Evolutionary conservation across 768 basidiomycete genomes (phyloP), one percentile per base, ranked within the genome.

Genomic region (Cystoderma amianthinum): DNA sequence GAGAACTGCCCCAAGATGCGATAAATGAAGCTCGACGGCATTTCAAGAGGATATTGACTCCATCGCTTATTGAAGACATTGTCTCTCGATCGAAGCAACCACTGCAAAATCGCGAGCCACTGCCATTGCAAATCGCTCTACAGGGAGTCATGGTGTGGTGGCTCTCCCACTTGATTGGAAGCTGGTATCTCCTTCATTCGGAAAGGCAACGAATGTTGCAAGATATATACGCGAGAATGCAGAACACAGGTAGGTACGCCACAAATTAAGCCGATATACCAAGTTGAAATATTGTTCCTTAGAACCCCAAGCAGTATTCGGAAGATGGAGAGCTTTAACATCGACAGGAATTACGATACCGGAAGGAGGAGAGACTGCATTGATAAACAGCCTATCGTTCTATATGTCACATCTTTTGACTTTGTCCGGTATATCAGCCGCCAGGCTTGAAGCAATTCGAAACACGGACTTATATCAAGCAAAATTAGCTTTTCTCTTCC

Each of bases 281-380:
- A n/a, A n/a, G n/a, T n/a, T n/a, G n/a, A n/a, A n/a, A n/a, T n/a
- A 3, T 33, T 38, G 13, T 32, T 39, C 11, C 16, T 4, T 39
- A 74, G 76, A 78, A 50, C 62, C 65, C 19, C 76, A 76, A 53
- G 63, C 69, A 1, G 65, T 73, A 20, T 68, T 76, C 12, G 78
- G 75, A 37, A 62, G 70, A 19, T 80, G 77, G 77, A 67, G 77
- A 43, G 68, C 76, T 17, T 45, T 80, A 47, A 79, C 78, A 19
- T 63, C 71, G 38, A 57, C 60, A 19, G 71, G 77, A 39, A 64
- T 70, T 15, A 54, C 24, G 30, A 36, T 63, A 62, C 43, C 58
- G 58, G 32, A 62, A 63, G 60, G 54, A 18, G 11, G 20, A 9
- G 11, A 67, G 15, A 46, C 62, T 2, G 58, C n/a, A 60, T 62